phyloP scores from a whole-genome alignment of 345 rosid genomes.

The Syzygium aqueum region DNA sequence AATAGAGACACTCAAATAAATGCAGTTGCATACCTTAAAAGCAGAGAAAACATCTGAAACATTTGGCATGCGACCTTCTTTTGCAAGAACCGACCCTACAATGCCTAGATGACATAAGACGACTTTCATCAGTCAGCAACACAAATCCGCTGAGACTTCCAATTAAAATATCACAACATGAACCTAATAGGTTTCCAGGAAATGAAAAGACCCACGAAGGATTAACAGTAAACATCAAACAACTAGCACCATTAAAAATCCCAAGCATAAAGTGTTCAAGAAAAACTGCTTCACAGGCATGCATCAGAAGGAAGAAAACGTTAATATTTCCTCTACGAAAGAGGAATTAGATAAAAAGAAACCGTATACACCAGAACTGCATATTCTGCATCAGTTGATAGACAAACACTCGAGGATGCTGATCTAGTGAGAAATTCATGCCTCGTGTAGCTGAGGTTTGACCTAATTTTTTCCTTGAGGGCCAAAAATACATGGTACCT shows the following conservation, averaged over 20 bases:
- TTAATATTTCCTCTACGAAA: neutral
- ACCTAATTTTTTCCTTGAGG: neutral
- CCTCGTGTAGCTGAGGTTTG: neutral
- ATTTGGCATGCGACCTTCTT: conserved; percentile 45
- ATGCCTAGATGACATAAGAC: conserved; percentile 36
- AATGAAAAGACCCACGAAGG: neutral
- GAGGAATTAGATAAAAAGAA: neutral
- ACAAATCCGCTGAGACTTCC: neutral
- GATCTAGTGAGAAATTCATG: neutral
- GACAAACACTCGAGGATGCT: neutral
- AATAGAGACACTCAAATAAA: neutral
- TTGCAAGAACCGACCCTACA: conserved; percentile 77
- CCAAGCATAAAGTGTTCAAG: neutral
- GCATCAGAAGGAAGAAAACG: neutral
- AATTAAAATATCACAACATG: neutral
- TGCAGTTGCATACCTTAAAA: conserved; percentile 43
- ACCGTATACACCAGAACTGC: neutral
- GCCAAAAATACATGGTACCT: neutral
- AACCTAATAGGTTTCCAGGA: neutral
- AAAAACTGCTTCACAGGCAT: neutral
- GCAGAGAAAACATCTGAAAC: conserved; percentile 52
- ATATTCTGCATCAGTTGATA: neutral
- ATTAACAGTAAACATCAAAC: neutral
- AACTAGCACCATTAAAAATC: neutral
- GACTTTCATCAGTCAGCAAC: neutral